Conservation (phyloP, 1,139 yeast genomes). For the Taphrina deformans region DNA sequence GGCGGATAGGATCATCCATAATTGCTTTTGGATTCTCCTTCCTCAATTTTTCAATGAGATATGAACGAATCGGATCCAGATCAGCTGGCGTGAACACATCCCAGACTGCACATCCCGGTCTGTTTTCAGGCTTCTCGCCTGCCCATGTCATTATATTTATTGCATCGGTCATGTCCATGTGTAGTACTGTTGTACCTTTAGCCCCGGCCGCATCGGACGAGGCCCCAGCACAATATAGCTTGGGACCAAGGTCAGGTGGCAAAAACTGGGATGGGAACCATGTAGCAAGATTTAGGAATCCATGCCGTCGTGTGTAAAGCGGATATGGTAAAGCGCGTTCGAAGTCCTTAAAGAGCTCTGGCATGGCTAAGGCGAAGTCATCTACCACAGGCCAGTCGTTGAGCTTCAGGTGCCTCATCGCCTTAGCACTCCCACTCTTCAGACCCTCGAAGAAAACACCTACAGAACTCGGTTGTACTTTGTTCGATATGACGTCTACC, state of each 20-base stretch:
- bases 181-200: conserved; percentile 36
- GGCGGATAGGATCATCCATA: conserved; percentile 38
- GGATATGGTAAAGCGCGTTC: conserved; percentile 38
- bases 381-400: conserved; percentile 38
- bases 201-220: conserved; percentile 35
- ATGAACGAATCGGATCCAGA: conserved; percentile 34
- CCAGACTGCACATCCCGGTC: conserved; percentile 37
- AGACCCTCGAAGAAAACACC: conserved; percentile 35
- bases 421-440: conserved; percentile 3
- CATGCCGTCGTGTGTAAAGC: conserved; percentile 36
- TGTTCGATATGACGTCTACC: conserved; percentile 15
- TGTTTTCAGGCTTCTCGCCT: background rate
- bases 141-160: conserved; percentile 37
- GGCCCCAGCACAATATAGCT: conserved; percentile 38
- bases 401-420: conserved; percentile 31
- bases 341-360: conserved; percentile 37
- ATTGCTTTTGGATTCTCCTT: background rate
- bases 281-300: conserved; percentile 37
- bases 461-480: conserved; percentile 24
- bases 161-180: conserved; percentile 38
- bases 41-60: conserved; percentile 12
- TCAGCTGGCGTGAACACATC: conserved; percentile 37
- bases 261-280: conserved; percentile 36
- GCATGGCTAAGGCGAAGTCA: conserved; percentile 36
- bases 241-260: conserved; percentile 39